phyloP scores from a whole-genome alignment of 2,329 filamentous ascomycete species.

The Calonectria henricotiae region DNA sequence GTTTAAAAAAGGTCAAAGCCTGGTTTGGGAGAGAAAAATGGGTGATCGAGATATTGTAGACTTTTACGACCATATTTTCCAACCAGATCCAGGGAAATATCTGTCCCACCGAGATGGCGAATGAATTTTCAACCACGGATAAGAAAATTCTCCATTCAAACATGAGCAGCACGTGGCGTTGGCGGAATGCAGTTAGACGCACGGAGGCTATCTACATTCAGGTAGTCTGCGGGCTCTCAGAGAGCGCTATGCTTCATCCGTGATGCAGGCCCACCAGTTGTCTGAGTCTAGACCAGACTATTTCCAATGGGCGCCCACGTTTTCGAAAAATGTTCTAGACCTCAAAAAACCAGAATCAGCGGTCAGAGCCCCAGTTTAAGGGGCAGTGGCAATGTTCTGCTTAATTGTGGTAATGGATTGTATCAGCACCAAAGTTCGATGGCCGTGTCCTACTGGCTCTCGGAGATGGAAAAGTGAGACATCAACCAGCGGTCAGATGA shows the following conservation, averaged over 20 bases:
- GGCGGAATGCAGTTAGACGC: not conserved
- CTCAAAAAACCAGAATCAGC: not conserved
- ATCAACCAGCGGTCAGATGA: not conserved
- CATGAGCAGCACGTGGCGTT: slow-evolving; percentile 1
- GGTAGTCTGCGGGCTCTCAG: not conserved
- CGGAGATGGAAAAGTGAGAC: not conserved
- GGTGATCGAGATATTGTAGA: not conserved
- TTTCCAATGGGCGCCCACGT: slow-evolving; percentile 3
- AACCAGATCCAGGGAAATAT: not conserved
- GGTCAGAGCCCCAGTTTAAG: not conserved
- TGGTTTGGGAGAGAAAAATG: not conserved
- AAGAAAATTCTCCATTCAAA: not conserved
- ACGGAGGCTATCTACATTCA: slow-evolving; percentile 8
- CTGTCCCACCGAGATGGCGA: not conserved
- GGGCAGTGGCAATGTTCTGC: not conserved
- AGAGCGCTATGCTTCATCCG: slow-evolving; percentile 19
- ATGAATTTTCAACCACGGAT: not conserved
- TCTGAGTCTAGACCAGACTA: not conserved
- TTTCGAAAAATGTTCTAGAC: slow-evolving; percentile 10
- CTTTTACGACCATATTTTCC: not conserved
- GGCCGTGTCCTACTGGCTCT: not conserved
- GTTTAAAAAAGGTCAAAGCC: no score
- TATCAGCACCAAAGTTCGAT: not conserved
- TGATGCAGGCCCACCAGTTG: not conserved
- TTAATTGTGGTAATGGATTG: not conserved